Evolutionary conservation across 2,329 filamentous ascomycete genomes (phyloP), one percentile per base, ranked within the genome.

Genomic region (Coniochaeta hoffmannii): DNA sequence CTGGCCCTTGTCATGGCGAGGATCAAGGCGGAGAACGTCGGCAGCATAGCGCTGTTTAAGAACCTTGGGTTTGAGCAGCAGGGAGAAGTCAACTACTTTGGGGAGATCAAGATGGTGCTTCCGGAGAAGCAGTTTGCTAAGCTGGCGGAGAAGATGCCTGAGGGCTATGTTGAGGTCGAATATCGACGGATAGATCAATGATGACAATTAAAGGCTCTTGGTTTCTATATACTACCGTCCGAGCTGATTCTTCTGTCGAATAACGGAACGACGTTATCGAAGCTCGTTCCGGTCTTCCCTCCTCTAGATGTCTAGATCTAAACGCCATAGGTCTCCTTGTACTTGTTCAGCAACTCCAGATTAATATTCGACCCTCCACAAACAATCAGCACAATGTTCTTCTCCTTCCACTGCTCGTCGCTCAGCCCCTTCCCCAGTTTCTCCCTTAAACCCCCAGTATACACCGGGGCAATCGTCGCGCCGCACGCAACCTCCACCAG

Each of bases 401-500:
- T 87, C 56, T 80, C 73, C 0, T 76, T 74, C 71, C 79, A 85
- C 59, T 90, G 78, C 32, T 79, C 78, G 31, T 82, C 80, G 1
- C 70, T 69, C 53, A 81, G 53, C 0, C 69, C 74, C 50, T 70
- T 63, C 0, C 86, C 82, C 0, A 91, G 72, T 10, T 83, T 72
- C 62, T 77, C 75, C 64, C 85, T 79, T 64, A 95, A 66, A 38
- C 80, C 70, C 0, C 80, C 83, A 38, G 81, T 81, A 64, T 90
- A 90, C 57, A 78, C 84, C 3, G 82, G 68, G 1, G 87, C 89
- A 12, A 96, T 71, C 53, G 87, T 88, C 6, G 93, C 90, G 1
- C 92, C 91, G 68, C 93, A 97, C 0, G 91, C 85, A 34, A 87
- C 76, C 73, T 97, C 93, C 3, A 96, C 89, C 56, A 96, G 75